Conservation (phyloP, 306 rosid species). For the Cucurbita argyrosperma region DNA sequence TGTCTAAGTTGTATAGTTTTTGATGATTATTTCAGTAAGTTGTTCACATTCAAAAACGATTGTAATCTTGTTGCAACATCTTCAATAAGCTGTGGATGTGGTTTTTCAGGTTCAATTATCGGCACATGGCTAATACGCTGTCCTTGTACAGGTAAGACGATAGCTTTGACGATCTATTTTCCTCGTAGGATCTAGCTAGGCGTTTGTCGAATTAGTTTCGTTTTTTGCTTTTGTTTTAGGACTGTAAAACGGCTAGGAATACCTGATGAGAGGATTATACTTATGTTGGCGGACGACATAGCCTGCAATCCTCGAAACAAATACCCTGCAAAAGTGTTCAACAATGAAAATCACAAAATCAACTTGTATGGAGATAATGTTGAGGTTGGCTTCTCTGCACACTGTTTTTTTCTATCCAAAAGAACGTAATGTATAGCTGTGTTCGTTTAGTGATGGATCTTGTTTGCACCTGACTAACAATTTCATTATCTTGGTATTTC, state of each 20-base stretch:
- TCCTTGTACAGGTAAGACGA: slow-evolving; percentile 59
- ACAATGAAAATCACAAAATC: slow-evolving; percentile 85
- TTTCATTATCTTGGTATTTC: not conserved
- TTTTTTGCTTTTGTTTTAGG: slow-evolving; percentile 29
- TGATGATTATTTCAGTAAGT: not conserved
- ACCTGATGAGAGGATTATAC: slow-evolving; percentile 96
- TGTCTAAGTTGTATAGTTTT: not conserved
- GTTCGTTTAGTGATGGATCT: not conserved
- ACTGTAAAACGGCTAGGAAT: slow-evolving; percentile 92
- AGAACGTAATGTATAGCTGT: not conserved
- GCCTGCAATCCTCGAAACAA: slow-evolving; percentile 96
- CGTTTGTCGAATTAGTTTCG: not conserved
- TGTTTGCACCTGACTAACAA: not conserved
- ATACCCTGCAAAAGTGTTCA: slow-evolving; percentile 91
- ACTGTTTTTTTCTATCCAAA: not conserved
- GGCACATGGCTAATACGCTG: slow-evolving; percentile 95
- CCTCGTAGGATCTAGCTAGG: not conserved
- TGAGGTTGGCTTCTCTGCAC: slow-evolving; percentile 41
- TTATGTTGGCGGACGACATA: slow-evolving; percentile 96
- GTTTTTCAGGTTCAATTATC: slow-evolving; percentile 73
- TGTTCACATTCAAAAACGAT: not conserved
- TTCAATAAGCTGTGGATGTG: not conserved
- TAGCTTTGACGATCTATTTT: not conserved
- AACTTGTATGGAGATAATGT: slow-evolving; percentile 94
- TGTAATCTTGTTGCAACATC: no score